Evolutionary conservation across 805 yeast species (phyloP).

Genomic region (Teunomyces tritomae): DNA sequence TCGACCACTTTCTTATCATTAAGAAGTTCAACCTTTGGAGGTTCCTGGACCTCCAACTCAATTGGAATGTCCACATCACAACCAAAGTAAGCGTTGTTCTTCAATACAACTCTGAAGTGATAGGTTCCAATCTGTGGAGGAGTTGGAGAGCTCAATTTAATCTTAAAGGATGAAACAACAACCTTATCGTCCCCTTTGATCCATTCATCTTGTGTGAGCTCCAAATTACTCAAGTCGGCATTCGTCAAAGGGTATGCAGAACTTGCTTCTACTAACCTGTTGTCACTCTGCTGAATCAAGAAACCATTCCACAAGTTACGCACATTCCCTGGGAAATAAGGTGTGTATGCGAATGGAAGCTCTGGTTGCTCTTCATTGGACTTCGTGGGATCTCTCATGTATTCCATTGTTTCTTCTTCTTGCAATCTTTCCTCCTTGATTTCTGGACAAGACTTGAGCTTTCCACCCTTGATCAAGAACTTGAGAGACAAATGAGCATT

Average conservation of each 20-base stretch:
- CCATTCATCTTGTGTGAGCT: constrained; percentile 52
- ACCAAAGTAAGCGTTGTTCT: constrained; percentile 79
- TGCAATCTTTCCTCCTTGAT: constrained; percentile 38
- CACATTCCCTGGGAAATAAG: constrained; percentile 65
- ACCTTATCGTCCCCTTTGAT: constrained; percentile 39
- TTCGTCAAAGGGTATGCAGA: constrained; percentile 53
- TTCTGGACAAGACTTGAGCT: constrained; percentile 56
- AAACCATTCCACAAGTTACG: constrained; percentile 63
- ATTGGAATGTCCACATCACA: constrained; percentile 72
- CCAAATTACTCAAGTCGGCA: constrained; percentile 55
- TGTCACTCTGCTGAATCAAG: constrained; percentile 71
- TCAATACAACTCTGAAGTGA: constrained; percentile 68
- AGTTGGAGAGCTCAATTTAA: constrained; percentile 71
- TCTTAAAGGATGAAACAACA: constrained; percentile 68
- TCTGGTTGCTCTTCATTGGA: constrained; percentile 66
- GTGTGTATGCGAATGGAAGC: constrained; percentile 66
- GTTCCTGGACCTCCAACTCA: constrained; percentile 60
- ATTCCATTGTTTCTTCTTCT: constrained; percentile 64
- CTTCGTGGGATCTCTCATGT: constrained; percentile 67
- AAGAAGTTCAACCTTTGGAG: constrained; percentile 33
- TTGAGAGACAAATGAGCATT: constrained; percentile 73
- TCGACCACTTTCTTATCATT: constrained; percentile 24
- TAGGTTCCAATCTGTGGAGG: constrained; percentile 68
- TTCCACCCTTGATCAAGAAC: constrained; percentile 71
- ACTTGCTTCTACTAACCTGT: constrained; percentile 63